Base-by-base conservation (phyloP, 192 early-diverging fungal species). In the Podila verticillata region DNA sequence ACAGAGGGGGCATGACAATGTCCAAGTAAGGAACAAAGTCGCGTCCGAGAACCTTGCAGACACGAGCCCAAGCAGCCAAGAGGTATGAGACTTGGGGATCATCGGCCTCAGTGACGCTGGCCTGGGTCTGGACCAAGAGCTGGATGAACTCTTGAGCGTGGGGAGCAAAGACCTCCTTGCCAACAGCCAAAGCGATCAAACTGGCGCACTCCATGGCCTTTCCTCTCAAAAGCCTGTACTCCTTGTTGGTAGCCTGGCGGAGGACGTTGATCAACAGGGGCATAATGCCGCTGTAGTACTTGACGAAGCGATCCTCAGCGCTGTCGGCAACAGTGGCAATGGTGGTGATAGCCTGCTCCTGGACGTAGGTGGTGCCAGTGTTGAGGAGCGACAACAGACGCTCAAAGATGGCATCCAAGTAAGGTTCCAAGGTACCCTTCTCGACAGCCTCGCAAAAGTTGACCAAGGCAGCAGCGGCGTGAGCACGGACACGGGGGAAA, bases 201-300 rank as follows among this genome's bases (percentile, higher is more conserved):
- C 93, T 95, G 28, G 96, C 95, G 80, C 98, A 99, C 85, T 99
- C 98, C 82, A 99, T 93, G 2, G 97, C 90, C 83, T 98, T 98
- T 57, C 97, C 96, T 36, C 97, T 92, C 84, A 99, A 86, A 47
- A 95, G 83, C 26, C 96, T 92, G 85, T 94, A 93, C 81, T 98
- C 93, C 73, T 89, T 92, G 61, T 87, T 87, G 4, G 89, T 90
- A 4, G 96, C 96, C 75, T 94, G 87, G 54, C 87, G 87, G 35
- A 99, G 85, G 36, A 98, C 90, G 71, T 94, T 92, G 17, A 99
- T 86, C 61, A 99, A 85, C 67, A 97, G 84, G 22, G 97, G 97
- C 97, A 99, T 99, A 74, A 99, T 96, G 0, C 88, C 86, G 49
- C 83, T 71, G 75, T 99, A 98, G 85, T 97, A 98, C 86, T 95